These are phyloP conservation scores for Xylariales sp. DNA, from an alignment of 2,329 filamentous ascomycete species.

Conservation along the genomic window DNA sequence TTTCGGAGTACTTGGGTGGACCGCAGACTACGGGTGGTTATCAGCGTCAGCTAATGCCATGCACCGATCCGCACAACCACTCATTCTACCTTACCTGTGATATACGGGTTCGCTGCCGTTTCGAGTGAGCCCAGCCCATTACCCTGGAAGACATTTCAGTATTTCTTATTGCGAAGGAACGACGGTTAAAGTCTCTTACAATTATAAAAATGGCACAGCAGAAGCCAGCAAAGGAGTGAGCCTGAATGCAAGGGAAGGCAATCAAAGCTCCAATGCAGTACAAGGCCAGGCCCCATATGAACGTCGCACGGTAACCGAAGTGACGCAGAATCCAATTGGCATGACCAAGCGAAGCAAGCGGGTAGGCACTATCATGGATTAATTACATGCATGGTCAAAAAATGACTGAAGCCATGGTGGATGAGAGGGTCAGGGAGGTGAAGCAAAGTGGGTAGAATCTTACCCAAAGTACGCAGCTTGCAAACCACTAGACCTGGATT, in stretches of 20 bases:
- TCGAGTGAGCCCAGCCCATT: slow-evolving; percentile 71
- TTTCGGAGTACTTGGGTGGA: slow-evolving; percentile 64
- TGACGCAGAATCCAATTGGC: slow-evolving; percentile 63
- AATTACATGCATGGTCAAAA: no score
- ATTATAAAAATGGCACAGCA: slow-evolving; percentile 70
- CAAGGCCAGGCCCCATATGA: slow-evolving; percentile 62
- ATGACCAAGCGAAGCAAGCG: slow-evolving; percentile 58
- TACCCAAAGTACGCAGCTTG: slow-evolving; percentile 63
- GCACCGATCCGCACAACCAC: no score
- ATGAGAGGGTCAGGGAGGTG: no score
- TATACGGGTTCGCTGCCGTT: slow-evolving; percentile 73
- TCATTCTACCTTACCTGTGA: no score
- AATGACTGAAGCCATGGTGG: no score
- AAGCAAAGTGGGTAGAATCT: no score
- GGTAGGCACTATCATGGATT: slow-evolving; percentile 53
- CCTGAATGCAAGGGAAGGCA: slow-evolving; percentile 52
- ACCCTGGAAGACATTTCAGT: no score
- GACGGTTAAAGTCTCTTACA: no score
- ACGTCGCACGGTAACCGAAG: slow-evolving; percentile 61
- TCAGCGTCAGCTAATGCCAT: no score
- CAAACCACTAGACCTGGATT: slow-evolving; percentile 55
- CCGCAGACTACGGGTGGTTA: no score
- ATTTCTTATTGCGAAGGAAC: no score
- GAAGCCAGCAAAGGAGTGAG: slow-evolving; percentile 68
- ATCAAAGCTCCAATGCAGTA: slow-evolving; percentile 60